Evolutionary conservation across 345 rosid genomes (phyloP), one percentile per base, ranked within the genome.

Genomic region (Brassica carinata): DNA sequence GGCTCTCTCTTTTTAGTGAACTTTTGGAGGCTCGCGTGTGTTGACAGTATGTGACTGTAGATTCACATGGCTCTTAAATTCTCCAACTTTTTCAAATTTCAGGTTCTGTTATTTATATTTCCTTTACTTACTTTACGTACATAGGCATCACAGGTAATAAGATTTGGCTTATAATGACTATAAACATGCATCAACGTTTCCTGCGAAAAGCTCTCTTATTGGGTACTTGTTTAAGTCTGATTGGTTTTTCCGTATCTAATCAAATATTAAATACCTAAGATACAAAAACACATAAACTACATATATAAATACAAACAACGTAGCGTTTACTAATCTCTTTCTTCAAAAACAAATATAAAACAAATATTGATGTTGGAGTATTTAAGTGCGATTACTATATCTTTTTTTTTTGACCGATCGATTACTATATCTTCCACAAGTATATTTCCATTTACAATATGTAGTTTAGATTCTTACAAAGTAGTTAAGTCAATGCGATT

Each of bases 1-100:
- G 48, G 23, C 73, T 55, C 70, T 68, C 83, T 74, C 75, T 51
- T 69, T 80, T 80, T 48, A 69, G 75, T 69, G 75, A 69, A 38
- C 29, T 69, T 18, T 69, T 36, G 76, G 63, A 64, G 72, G 51
- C 76, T 80, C 40, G 27, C 51, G 75, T 64, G 57, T 66, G 61
- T 69, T 30, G 18, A 51, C 58, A 53, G 2, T 13, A 15, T 38
- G 67, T 64, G 14, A 81, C 83, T 81, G 83, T 81, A 64, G 33
- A 38, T 71, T 81, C 83, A 81, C 83, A 81, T 81, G 83, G 36
- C 79, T 69, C 67, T 80, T 69, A 45, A 79, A 72, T 79, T 72
- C 68, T 66, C 73, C 3, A 48, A 13, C 53, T 72, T 79, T 78
- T 71, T 66, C 40, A 48, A 18, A 19, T 26, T 73, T 69, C 73